Percentiles rank a stretch among this genome's conserved stretches.
phyloP scores from a whole-genome alignment of 164 flowering plant species.

The Macadamia integrifolia region DNA sequence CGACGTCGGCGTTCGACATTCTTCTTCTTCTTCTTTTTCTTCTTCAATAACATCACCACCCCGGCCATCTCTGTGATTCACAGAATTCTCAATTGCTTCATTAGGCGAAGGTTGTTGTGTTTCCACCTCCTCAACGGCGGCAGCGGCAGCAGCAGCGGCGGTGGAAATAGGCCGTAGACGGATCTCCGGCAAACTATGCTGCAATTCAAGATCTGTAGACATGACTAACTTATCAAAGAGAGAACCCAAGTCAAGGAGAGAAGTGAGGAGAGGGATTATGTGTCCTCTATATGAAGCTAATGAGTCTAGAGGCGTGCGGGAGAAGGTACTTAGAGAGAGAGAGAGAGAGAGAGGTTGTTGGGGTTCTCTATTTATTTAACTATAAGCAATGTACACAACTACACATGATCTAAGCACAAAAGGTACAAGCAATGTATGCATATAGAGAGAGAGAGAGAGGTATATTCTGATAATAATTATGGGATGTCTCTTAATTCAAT shows the following conservation, averaged over 20 bases:
- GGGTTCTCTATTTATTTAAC: not conserved
- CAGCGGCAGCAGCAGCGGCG: not conserved
- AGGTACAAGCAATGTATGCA: too few relatives aligned
- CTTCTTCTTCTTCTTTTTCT: not conserved
- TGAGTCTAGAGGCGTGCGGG: not conserved
- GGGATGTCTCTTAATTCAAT: too few relatives aligned
- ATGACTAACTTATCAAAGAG: not conserved
- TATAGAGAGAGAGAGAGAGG: too few relatives aligned
- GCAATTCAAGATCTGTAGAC: slow-evolving; percentile 28
- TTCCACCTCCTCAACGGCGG: too few relatives aligned
- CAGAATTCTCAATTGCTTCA: not conserved
- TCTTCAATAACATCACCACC: not conserved
- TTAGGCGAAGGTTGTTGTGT: not conserved
- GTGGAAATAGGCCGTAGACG: slow-evolving; percentile 7
- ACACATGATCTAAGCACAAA: too few relatives aligned
- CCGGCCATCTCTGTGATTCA: too few relatives aligned
- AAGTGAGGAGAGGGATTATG: not conserved
- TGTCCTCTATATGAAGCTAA: too few relatives aligned
- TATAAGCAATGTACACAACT: too few relatives aligned
- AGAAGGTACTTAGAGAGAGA: not conserved
- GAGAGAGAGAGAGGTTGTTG: not conserved
- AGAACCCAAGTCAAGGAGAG: too few relatives aligned
- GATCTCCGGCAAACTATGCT: slow-evolving; percentile 11
- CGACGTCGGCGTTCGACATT: slow-evolving; percentile 27
- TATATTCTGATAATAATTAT: too few relatives aligned